A percentile compares a stretch with the other conserved stretches of the same genome.
Evolutionary conservation across 306 rosid species (phyloP).

Genomic region (Vigna mungo): DNA sequence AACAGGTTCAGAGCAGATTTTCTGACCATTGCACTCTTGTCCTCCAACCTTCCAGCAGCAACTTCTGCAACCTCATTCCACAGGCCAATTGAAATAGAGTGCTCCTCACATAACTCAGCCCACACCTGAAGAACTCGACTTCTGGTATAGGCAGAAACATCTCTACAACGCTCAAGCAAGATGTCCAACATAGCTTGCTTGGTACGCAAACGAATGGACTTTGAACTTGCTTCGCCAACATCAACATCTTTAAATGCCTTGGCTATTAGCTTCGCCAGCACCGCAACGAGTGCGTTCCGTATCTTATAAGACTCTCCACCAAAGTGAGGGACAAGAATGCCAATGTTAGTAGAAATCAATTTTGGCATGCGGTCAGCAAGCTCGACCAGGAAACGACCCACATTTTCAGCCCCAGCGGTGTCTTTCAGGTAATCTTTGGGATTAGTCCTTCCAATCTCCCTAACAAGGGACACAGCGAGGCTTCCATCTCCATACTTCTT

Average conservation of each 20-base stretch:
- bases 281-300: conserved; percentile 87
- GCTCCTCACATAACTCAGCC: conserved; percentile 94
- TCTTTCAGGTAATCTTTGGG: conserved; percentile 93
- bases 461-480: conserved; percentile 72
- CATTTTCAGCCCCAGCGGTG: conserved; percentile 88
- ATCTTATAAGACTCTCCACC: conserved; percentile 98
- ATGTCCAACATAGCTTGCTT: conserved; percentile 98
- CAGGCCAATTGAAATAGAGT: conserved; percentile 93
- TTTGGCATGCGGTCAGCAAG: conserved; percentile 92
- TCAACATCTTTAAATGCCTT: conserved; percentile 87
- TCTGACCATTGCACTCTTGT: conserved; percentile 93
- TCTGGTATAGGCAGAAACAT: conserved; percentile 95
- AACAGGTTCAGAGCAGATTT: conserved; percentile 83
- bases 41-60: conserved; percentile 98
- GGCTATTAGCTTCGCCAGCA: conserved; percentile 81
- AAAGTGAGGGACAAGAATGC: conserved; percentile 88
- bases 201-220: conserved; percentile 83
- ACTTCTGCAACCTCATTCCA: conserved; percentile 91
- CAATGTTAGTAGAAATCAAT: conserved; percentile 83
- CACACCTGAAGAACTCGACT: conserved; percentile 97
- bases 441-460: conserved; percentile 93
- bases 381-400: conserved; percentile 89
- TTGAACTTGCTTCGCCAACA: conserved; percentile 78
- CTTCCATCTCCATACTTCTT: conserved; percentile 92
- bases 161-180: conserved; percentile 96